Evolutionary conservation across 257 asterid genomes (phyloP).

Genomic region (Verbascum thapsus): DNA sequence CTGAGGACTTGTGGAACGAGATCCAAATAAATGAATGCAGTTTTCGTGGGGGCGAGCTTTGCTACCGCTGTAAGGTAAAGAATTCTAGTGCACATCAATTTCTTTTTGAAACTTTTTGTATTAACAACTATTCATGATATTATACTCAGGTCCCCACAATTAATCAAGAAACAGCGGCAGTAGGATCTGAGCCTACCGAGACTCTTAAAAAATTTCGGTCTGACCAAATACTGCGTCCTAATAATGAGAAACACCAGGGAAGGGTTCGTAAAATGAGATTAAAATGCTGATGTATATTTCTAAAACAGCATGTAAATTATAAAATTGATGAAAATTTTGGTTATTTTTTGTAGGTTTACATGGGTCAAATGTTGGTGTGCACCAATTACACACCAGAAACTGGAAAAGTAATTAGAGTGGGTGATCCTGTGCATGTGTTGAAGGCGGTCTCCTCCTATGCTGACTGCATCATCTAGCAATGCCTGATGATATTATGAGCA

Average conservation of each 20-base stretch:
- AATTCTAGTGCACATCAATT: background rate
- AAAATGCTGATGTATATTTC: background rate
- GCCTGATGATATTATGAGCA: background rate
- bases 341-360: conserved; percentile 36
- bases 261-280: conserved; percentile 30
- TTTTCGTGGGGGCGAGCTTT: conserved; percentile 51
- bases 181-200: conserved; percentile 45
- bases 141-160: conserved; percentile 51
- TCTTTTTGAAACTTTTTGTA: background rate
- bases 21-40: conserved; percentile 43
- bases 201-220: conserved; percentile 56
- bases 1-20: conserved; percentile 66
- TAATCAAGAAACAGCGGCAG: conserved; percentile 59
- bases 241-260: conserved; percentile 44
- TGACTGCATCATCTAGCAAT: conserved; percentile 26
- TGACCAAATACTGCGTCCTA: conserved; percentile 47
- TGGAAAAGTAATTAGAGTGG: conserved; percentile 31
- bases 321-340: background rate
- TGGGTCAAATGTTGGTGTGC: conserved; percentile 41
- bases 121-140: background rate
- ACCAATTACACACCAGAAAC: conserved; percentile 29
- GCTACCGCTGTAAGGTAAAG: conserved; percentile 61
- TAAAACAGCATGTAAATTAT: background rate
- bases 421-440: conserved; percentile 36
- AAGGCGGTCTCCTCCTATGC: conserved; percentile 40